A percentile compares a stretch with the other conserved stretches of the same genome.
phyloP scores from a whole-genome alignment of 1,284 basidiomycete genomes.

The Microbotryum intermedium region DNA sequence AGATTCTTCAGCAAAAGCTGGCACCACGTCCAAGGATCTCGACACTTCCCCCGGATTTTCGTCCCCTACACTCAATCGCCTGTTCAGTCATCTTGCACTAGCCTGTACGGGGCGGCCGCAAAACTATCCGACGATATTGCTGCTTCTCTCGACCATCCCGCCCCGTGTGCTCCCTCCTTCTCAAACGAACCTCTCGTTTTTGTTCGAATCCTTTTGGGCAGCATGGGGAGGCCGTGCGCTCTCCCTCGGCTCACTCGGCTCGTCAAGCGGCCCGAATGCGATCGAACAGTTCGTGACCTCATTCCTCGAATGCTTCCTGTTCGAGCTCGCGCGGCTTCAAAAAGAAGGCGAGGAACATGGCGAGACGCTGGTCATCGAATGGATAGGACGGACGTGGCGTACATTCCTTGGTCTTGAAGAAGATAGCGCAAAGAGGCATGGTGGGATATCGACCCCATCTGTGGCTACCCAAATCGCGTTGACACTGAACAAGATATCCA shows the following conservation, averaged over 20 bases:
- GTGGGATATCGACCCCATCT: slow-evolving; percentile 1
- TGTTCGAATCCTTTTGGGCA: slow-evolving; percentile 68
- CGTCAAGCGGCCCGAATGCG: slow-evolving; percentile 43
- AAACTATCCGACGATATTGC: slow-evolving; percentile 64
- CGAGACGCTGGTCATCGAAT: slow-evolving; percentile 8
- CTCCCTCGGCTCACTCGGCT: slow-evolving; percentile 45
- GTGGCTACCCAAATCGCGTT: slow-evolving; percentile 1
- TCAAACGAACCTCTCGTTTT: slow-evolving; percentile 40
- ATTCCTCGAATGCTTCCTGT: slow-evolving; percentile 59
- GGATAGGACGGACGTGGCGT: slow-evolving; percentile 13
- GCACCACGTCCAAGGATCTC: too few species aligned
- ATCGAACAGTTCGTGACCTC: slow-evolving; percentile 56
- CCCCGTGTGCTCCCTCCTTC: slow-evolving; percentile 40
- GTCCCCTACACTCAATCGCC: slow-evolving; percentile 37
- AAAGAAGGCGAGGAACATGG: slow-evolving; percentile 36
- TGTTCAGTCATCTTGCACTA: slow-evolving; percentile 61
- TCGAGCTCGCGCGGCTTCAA: slow-evolving; percentile 44
- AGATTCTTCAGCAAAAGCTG: neutral
- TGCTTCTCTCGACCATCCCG: slow-evolving; percentile 71
- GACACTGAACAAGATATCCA: slow-evolving; percentile 4
- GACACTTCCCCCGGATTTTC: neutral
- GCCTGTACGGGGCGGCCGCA: slow-evolving; percentile 66
- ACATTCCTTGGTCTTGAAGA: slow-evolving; percentile 5
- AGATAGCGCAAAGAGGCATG: neutral
- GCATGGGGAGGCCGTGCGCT: slow-evolving; percentile 60